Base-by-base conservation (phyloP, 441 rosid species). In the Erodium texanum region DNA sequence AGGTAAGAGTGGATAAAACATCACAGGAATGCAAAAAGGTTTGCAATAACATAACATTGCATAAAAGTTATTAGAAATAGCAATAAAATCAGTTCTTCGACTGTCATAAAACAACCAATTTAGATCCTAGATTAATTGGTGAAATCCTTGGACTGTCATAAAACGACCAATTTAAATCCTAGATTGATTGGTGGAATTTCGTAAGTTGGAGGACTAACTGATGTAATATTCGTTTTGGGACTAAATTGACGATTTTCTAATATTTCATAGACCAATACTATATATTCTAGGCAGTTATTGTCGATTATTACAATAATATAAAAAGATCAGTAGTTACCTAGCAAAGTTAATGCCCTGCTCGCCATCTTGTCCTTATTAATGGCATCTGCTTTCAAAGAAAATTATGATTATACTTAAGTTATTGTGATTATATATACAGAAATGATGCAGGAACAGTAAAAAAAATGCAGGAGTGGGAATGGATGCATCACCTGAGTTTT, bases 401-500 rank as follows among this genome's bases (percentile, higher is more conserved):
- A 41, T 41, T 41, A 41, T 15, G 54, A 48, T 48, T 5, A 2
- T 48, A 2, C 16, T 48, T 48, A 0, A 14, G 15, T 5, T 48
- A 48, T n/a, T 15, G 56, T 14, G 56, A 14, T 48, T 48, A 14
- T n/a, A 48, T 12, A 12, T n/a, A n/a, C n/a, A n/a, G n/a, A n/a
- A n/a, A n/a, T n/a, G n/a, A n/a, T n/a, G n/a, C n/a, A n/a, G n/a
- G n/a, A n/a, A n/a, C n/a, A n/a, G 29, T 1, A 4, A 1, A 27
- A 4, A 27, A 27, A 27, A 27, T 27, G 29, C 29, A 41, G 48
- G 56, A 48, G 11, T 48, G 56, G 7, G 19, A 48, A 48, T 48
- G 12, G 48, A 41, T 8, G 18, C 56, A 48, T 15, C 74, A 83
- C 92, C 86, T 83, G 68, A 71, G 75, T 66, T 73, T 65, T 70